Evolutionary conservation across 106 monocot genomes (phyloP).

Genomic region (Cymbidium sinense): DNA sequence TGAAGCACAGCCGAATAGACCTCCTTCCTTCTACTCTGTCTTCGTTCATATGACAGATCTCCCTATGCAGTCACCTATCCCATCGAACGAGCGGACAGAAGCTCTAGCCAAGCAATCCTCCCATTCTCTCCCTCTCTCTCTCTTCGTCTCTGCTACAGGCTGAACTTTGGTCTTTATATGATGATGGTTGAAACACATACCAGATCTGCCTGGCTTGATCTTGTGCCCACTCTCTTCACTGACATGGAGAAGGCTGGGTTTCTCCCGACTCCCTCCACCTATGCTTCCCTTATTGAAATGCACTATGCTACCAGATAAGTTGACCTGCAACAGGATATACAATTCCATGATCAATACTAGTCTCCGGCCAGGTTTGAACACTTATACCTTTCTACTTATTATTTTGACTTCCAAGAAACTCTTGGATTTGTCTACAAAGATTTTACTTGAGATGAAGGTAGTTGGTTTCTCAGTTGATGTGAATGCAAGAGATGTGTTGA

Average conservation of each 20-base stretch:
- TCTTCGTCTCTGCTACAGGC: no score
- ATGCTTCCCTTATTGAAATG: slow-evolving; percentile 71
- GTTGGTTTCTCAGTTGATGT: slow-evolving; percentile 81
- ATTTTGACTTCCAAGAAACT: slow-evolving; percentile 68
- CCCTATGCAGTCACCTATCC: no score
- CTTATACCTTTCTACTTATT: slow-evolving; percentile 53
- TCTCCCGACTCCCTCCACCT: slow-evolving; percentile 73
- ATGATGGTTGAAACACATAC: slow-evolving; percentile 87
- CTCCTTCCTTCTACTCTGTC: no score
- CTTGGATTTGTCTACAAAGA: slow-evolving; percentile 81
- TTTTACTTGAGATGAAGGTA: slow-evolving; percentile 88
- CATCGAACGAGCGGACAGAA: no score
- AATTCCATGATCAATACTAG: slow-evolving; percentile 76
- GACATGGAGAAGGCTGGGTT: slow-evolving; percentile 97
- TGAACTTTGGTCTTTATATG: slow-evolving; percentile 80
- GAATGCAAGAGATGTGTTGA: slow-evolving; percentile 84
- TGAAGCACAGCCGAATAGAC: no score
- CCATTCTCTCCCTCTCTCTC: no score
- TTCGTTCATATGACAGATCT: no score
- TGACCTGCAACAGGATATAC: slow-evolving; percentile 71
- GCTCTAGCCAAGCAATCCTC: no score
- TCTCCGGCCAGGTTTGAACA: slow-evolving; percentile 59
- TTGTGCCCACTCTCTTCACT: slow-evolving; percentile 42
- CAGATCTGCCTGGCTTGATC: slow-evolving; percentile 60
- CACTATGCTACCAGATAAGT: slow-evolving; percentile 61